Percentiles rank a stretch among this genome's conserved stretches.
Conservation (phyloP, 768 basidiomycete genomes). For the Tricholoma matsutake region DNA sequence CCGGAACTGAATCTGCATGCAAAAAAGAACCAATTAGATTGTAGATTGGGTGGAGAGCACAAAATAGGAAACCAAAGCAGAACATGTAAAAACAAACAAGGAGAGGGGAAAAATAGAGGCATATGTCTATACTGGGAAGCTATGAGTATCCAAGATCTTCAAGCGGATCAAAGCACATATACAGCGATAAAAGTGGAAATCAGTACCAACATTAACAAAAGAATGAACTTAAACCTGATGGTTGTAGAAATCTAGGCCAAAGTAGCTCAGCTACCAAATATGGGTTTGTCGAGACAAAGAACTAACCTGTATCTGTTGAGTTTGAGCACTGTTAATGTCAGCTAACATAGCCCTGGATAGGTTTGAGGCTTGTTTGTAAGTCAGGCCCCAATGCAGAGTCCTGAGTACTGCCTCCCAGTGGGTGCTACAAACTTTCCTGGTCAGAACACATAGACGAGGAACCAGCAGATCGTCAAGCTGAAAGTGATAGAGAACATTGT, state of each 20-base stretch:
- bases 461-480: neutral
- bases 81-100: neutral
- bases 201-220: neutral
- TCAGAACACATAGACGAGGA: neutral
- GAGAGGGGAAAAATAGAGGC: neutral
- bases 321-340: neutral
- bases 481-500: neutral
- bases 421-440: neutral
- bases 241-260: neutral
- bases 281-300: neutral
- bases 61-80: neutral
- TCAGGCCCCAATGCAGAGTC: neutral
- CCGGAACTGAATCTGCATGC: neutral
- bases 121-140: neutral
- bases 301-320: neutral
- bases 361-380: neutral
- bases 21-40: neutral
- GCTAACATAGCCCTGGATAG: neutral
- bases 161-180: neutral
- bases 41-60: neutral
- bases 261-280: neutral
- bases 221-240: neutral
- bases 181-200: neutral
- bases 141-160: neutral
- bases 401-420: neutral